These are phyloP conservation scores for Stromatinia cepivora DNA, from an alignment of 2,329 filamentous ascomycete species.

Conservation along the genomic window DNA sequence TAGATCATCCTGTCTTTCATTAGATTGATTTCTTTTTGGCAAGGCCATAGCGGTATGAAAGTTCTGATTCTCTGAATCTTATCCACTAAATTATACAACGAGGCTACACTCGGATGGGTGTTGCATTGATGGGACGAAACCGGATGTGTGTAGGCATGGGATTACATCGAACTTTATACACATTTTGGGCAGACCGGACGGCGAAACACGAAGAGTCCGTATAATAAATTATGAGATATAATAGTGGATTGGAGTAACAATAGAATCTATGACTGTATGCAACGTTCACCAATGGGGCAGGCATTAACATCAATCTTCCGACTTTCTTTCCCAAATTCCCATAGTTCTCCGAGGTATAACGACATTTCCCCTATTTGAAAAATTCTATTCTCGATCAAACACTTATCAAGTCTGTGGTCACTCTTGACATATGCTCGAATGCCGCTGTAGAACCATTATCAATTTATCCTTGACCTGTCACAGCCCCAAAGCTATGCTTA, in stretches of 20 bases:
- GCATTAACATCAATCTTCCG: constrained; percentile 14
- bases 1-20: constrained; percentile 21
- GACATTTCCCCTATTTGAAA: constrained; percentile 9
- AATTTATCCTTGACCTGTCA: neutral
- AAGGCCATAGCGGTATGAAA: constrained; percentile 17
- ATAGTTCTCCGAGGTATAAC: constrained; percentile 1
- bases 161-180: constrained; percentile 9
- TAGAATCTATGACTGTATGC: constrained; percentile 14
- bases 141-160: constrained; percentile 13
- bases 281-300: constrained; percentile 15
- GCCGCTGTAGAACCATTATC: too few relatives aligned
- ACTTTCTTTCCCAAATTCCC: neutral
- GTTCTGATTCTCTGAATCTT: constrained; percentile 7
- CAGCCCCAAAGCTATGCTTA: neutral
- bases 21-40: constrained; percentile 12
- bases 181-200: neutral
- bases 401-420: neutral
- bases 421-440: constrained; percentile 11
- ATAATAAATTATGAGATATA: constrained; percentile 19
- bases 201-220: constrained; percentile 11
- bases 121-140: constrained; percentile 34
- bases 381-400: neutral
- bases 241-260: constrained; percentile 6
- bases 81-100: constrained; percentile 3
- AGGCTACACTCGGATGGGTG: constrained; percentile 19